Conservation (phyloP, 306 rosid genomes). For the Acacia crassicarpa region DNA sequence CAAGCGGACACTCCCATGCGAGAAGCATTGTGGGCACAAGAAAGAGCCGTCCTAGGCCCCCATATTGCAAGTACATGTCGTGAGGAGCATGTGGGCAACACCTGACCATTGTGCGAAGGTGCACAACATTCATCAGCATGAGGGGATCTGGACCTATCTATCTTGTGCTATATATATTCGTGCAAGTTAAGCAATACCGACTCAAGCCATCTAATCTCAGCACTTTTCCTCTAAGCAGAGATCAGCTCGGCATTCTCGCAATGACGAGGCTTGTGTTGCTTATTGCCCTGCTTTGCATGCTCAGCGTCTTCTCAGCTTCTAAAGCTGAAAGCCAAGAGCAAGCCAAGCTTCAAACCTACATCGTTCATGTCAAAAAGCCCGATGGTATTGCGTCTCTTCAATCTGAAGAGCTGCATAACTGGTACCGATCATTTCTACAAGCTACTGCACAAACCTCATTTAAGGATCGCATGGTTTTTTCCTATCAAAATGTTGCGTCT, state of each 20-base stretch:
- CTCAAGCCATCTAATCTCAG: background rate
- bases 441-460: background rate
- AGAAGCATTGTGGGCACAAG: too few relatives aligned
- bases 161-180: conserved; percentile 19
- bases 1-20: conserved; percentile 5
- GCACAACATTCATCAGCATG: too few relatives aligned
- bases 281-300: conserved; percentile 32
- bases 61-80: background rate
- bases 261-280: conserved; percentile 28
- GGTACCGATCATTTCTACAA: conserved; percentile 64
- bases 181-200: conserved; percentile 6
- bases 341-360: conserved; percentile 38
- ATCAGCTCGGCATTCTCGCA: background rate
- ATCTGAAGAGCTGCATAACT: conserved; percentile 46
- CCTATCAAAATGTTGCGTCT: conserved; percentile 51
- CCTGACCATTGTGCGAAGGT: background rate
- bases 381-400: conserved; percentile 22
- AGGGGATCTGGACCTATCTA: background rate
- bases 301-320: conserved; percentile 23
- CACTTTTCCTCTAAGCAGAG: background rate
- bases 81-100: background rate
- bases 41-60: conserved; percentile 30
- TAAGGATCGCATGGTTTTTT: conserved; percentile 37
- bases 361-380: conserved; percentile 56
- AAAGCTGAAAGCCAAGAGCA: conserved; percentile 12